Base-by-base conservation (phyloP, 768 basidiomycete genomes). In the Lyophyllum decastes region DNA sequence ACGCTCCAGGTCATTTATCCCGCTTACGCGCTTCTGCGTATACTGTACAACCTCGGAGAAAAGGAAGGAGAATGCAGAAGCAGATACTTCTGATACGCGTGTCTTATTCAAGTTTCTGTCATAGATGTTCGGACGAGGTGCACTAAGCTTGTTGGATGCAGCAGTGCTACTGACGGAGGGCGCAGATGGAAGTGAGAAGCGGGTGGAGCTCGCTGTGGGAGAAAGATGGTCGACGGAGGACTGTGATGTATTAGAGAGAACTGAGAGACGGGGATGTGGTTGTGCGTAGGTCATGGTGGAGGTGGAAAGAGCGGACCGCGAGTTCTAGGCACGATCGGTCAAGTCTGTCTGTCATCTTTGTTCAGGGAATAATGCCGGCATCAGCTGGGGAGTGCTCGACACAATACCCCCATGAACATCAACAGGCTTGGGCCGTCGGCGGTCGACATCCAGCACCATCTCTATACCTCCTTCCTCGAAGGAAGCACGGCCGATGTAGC, bases 31-130 rank as follows among this genome's bases (percentile, higher is more conserved):
- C 67, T 93, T 95, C 76, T 98, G 97, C 1, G 94, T 96, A 74
- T 98, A 98, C 71, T 95, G 90, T 1, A 99, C 89, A 12, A 95
- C 79, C 74, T 98, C 95, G 4, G 91, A 90, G 73, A 98, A 95
- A 56, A 98, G 80, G 69, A 97, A 98, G 0, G 90, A 82, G 69
- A 93, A 95, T 0, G 94, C 90, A 2, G 88, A 82, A 4, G 87
- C 79, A 16, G 91, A 90, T 51, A 96, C 92, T 69, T 98, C 96
- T 24, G 87, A 74, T 12, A 85, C 81, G 43, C 92, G 86, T 2
- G 92, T 87, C 79, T 95, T 96, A 79, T 91, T 94, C 63, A 97
- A 79, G 48, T 83, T 87, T 57, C 95, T 82, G 67, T 98, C 96
- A 73, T 96, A 93, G 60, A 98, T 94, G 63, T 83, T 90, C 2